Conservation (phyloP, 208 protist genomes). For the Trypanosoma grayi region DNA sequence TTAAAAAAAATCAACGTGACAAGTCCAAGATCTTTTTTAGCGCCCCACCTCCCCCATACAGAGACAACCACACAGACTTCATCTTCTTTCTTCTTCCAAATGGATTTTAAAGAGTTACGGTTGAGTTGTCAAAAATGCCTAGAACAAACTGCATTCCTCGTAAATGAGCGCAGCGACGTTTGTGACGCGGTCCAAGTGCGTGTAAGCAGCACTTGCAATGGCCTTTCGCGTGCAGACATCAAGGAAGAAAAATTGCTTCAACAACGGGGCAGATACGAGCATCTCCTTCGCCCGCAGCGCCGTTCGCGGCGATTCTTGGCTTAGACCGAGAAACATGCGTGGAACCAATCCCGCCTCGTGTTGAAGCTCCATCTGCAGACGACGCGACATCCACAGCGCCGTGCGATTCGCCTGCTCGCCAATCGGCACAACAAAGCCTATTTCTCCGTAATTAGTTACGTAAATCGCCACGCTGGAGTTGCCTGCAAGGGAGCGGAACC, state of each 20-base stretch:
- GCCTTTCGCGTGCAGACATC: conserved; percentile 59
- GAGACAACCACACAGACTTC: background rate
- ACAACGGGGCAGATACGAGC: conserved; percentile 56
- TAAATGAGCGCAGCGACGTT: conserved; percentile 59
- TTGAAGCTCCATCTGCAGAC: conserved; percentile 58
- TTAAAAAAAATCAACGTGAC: too few species aligned
- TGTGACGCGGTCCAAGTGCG: conserved; percentile 68
- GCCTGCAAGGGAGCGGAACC: conserved; percentile 41
- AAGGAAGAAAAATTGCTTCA: conserved; percentile 51
- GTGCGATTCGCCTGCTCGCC: conserved; percentile 72
- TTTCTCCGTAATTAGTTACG: conserved; percentile 78
- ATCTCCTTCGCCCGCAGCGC: conserved; percentile 52
- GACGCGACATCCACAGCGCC: conserved; percentile 54
- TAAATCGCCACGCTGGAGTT: conserved; percentile 51
- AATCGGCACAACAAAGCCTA: conserved; percentile 76
- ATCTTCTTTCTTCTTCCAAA: background rate
- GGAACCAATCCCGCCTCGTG: conserved; percentile 69
- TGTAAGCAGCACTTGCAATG: conserved; percentile 59
- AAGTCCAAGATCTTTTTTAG: background rate
- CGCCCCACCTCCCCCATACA: background rate
- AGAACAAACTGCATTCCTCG: conserved; percentile 37
- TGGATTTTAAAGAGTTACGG: background rate
- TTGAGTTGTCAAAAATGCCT: background rate
- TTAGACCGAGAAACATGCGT: conserved; percentile 73
- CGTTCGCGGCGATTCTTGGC: conserved; percentile 50